Percentiles rank a stretch among this genome's conserved stretches.
These are phyloP conservation scores for Claviceps digitariae DNA, from an alignment of 2,329 filamentous ascomycete species.

Conservation along the genomic window DNA sequence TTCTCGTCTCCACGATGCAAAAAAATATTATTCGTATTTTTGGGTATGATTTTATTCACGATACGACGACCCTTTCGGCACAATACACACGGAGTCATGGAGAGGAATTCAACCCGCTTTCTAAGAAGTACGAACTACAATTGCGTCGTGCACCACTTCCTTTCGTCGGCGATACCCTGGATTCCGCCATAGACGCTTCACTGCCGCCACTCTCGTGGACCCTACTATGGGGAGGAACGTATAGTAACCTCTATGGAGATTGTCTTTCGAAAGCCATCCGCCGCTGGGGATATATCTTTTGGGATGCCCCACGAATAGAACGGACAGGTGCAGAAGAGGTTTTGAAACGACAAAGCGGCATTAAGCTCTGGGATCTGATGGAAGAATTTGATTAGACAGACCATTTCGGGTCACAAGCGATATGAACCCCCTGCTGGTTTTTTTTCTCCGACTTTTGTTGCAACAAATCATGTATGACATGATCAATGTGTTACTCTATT, in stretches of 20 bases:
- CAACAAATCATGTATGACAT: no score
- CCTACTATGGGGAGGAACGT: slow-evolving; percentile 3
- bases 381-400: no score
- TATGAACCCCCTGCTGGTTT: no score
- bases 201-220: slow-evolving; percentile 6
- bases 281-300: slow-evolving; percentile 7
- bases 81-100: no score
- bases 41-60: not conserved
- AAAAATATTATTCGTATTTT: not conserved
- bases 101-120: no score
- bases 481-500: no score
- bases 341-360: not conserved
- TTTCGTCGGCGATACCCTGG: slow-evolving; percentile 4
- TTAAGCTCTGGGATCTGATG: no score
- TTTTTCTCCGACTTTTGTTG: no score
- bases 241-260: not conserved
- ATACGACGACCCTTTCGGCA: no score
- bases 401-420: no score
- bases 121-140: not conserved
- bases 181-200: not conserved
- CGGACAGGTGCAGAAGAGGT: not conserved
- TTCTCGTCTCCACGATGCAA: slow-evolving; percentile 1
- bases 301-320: slow-evolving; percentile 6
- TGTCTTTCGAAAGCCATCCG: not conserved
- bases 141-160: slow-evolving; percentile 1